These are phyloP conservation scores for Fraxinus anomala DNA, from an alignment of 257 asterid species.

Conservation along the genomic window DNA sequence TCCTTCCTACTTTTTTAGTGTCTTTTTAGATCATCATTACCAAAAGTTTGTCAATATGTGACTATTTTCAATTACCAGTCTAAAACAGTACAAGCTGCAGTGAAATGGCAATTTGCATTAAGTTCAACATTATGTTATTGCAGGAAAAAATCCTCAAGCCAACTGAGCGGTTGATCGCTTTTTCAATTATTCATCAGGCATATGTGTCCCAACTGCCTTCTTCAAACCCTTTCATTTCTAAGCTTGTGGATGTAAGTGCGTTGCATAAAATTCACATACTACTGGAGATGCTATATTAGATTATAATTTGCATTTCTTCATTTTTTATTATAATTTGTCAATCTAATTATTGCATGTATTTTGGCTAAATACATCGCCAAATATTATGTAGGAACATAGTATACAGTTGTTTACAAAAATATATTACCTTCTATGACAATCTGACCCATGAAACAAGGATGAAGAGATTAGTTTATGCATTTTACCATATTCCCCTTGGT, in stretches of 20 bases:
- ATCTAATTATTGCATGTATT: not conserved
- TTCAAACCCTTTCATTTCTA: conserved; percentile 68
- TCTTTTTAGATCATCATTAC: not conserved
- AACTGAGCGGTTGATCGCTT: conserved; percentile 73
- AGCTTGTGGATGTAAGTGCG: conserved; percentile 74
- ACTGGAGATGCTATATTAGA: conserved; percentile 15
- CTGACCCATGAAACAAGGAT: not conserved
- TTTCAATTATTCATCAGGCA: conserved; percentile 69
- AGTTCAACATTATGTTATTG: conserved; percentile 26
- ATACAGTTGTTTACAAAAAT: not conserved
- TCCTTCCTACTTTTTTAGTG: not conserved
- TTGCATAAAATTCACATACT: conserved; percentile 16
- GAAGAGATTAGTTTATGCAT: not conserved
- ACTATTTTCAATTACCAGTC: conserved; percentile 3
- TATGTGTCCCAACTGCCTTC: conserved; percentile 75
- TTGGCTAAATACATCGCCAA: no score
- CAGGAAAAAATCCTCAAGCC: conserved; percentile 70
- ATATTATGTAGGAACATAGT: not conserved
- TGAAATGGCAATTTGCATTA: conserved; percentile 14
- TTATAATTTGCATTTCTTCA: not conserved
- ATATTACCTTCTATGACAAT: not conserved
- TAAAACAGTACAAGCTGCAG: conserved; percentile 9
- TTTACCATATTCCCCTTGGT: not conserved
- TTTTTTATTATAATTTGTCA: conserved; percentile 8
- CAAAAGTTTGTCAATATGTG: not conserved